Evolutionary conservation across 2,329 filamentous ascomycete species (phyloP).

Genomic region (Arthrobotrys entomopaga): DNA sequence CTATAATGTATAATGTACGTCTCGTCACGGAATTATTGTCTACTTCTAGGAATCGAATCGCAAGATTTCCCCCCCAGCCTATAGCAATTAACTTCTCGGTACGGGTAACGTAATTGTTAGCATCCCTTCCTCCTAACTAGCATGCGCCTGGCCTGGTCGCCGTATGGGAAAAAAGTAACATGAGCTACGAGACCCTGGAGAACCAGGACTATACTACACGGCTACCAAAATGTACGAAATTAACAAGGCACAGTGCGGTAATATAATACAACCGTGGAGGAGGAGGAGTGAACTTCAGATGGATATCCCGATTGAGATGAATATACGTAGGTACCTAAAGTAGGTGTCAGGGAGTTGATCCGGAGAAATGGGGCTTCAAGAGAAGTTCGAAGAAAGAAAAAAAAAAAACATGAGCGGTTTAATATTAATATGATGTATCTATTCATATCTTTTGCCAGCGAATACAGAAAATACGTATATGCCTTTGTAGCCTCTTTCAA

Average conservation of each 20-base stretch:
- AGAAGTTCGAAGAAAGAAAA: too few species aligned
- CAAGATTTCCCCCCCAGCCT: too few species aligned
- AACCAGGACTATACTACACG: slow-evolving; percentile 39
- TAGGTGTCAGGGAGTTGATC: background rate
- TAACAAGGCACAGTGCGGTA: slow-evolving; percentile 44
- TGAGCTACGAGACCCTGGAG: slow-evolving; percentile 19
- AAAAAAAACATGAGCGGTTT: too few species aligned
- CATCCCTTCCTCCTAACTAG: slow-evolving; percentile 10
- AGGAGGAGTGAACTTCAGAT: slow-evolving; percentile 29
- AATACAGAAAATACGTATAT: slow-evolving; percentile 3
- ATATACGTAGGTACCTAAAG: slow-evolving; percentile 23
- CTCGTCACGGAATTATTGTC: slow-evolving; percentile 34
- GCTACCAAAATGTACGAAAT: slow-evolving; percentile 34
- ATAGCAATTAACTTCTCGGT: too few species aligned
- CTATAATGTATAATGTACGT: slow-evolving; percentile 33
- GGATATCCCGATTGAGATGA: slow-evolving; percentile 43
- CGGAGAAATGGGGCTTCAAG: background rate
- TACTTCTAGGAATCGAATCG: slow-evolving; percentile 1
- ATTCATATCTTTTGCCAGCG: slow-evolving; percentile 27
- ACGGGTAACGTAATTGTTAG: background rate
- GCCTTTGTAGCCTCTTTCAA: slow-evolving; percentile 8
- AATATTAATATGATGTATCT: background rate
- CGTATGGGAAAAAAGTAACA: slow-evolving; percentile 16
- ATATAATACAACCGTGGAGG: background rate
- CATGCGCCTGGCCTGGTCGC: background rate